Evolutionary conservation across 805 yeast genomes (phyloP), one percentile per base, ranked within the genome.

Genomic region (Ogataea methanolica): DNA sequence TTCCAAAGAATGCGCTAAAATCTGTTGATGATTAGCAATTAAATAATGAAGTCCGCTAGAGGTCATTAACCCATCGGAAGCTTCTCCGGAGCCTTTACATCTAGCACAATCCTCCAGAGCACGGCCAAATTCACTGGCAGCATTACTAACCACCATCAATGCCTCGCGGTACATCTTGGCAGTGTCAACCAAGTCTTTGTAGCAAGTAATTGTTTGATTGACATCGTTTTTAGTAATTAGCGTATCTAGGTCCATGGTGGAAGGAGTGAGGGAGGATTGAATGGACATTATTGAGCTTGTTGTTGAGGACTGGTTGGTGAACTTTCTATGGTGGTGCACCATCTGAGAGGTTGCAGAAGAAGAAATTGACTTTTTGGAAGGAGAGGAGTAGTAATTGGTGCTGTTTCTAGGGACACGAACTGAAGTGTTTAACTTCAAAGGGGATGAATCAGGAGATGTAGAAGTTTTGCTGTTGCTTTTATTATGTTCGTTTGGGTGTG

Each of bases 11-110:
- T 80, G 70, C 15, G 88, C 75, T 54, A 89, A 70, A 14, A 89
- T 79, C 51, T 82, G 83, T 51, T 85, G 85, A 60, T 88, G 94
- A 61, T 87, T 88, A 0, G 92, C 82, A 17, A 87, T 76, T 39
- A 89, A 71, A 58, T 79, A 82, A 55, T 87, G 91, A 46, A 89
- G 68, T 0, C 96, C 96, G 38, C 89, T 83, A 2, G 91, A 86
- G 42, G 81, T 76, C 55, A 80, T 67, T 15, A 88, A 63, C 8
- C 88, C 88, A 53, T 84, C 85, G 2, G 83, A 75, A 1, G 79
- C 72, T 22, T 65, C 65, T 15, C 80, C 82, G 17, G 83, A 76
- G 14, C 88, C 88, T 59, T 81, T 80, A 52, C 80, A 73, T 44
- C 76, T 69, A 0, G 89, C 82, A 49, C 80, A 72, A 39, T 72